Percentiles rank a stretch among this genome's conserved stretches.
Conservation (phyloP, 2,329 filamentous ascomycete genomes). For the Fusarium sp. region DNA sequence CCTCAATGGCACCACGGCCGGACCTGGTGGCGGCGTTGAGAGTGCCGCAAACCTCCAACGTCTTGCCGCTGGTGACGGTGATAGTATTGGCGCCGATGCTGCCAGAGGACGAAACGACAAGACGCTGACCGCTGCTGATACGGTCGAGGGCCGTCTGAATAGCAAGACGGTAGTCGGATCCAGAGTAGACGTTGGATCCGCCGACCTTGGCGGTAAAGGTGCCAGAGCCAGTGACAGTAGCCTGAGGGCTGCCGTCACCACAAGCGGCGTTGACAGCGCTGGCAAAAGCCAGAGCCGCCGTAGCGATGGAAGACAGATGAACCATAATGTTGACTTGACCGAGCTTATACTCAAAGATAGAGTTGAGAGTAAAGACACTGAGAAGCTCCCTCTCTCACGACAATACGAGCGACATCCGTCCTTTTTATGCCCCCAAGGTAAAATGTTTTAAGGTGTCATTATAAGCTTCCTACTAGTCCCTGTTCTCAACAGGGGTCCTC, state of each 20-base stretch:
- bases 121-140: conserved; percentile 61
- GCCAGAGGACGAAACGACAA: conserved; percentile 64
- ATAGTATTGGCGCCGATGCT: conserved; percentile 66
- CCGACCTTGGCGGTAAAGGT: conserved; percentile 59
- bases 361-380: neutral
- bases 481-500: neutral
- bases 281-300: conserved; percentile 54
- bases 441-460: neutral
- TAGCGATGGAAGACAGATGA: conserved; percentile 47
- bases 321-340: conserved; percentile 44
- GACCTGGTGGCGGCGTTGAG: conserved; percentile 56
- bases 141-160: conserved; percentile 65
- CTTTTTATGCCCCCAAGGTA: neutral
- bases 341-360: neutral
- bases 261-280: conserved; percentile 56
- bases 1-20: conserved; percentile 65
- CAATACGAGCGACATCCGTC: neutral
- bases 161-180: conserved; percentile 63
- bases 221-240: conserved; percentile 58
- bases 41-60: conserved; percentile 68
- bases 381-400: neutral
- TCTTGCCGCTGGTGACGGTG: conserved; percentile 62
- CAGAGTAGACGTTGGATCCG: conserved; percentile 59
- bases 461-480: neutral
- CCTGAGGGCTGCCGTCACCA: conserved; percentile 58